Evolutionary conservation across 495 filamentous ascomycete genomes (phyloP), one percentile per base, ranked within the genome.

Genomic region (Pseudomonodictys pantanalensis): DNA sequence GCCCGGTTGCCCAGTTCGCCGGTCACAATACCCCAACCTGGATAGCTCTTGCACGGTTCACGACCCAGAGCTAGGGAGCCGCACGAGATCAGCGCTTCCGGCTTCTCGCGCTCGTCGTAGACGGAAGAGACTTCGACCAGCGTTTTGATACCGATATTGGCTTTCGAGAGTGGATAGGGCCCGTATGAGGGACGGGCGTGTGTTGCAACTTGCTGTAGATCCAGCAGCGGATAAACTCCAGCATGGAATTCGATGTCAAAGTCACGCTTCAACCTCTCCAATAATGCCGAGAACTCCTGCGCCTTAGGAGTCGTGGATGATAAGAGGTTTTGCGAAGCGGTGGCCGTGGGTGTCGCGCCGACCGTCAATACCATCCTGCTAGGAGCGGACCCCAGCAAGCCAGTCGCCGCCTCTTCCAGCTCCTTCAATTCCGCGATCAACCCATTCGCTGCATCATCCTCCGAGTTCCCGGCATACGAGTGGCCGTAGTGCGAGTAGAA

Each of bases 401-500:
- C 44, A 6, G 58, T 54, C 10, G 81, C 71, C 3, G 83, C 84
- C 3, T 75, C 70, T 54, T 76, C 69, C 18, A 89, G 75, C 17
- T 78, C 77, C 22, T 72, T 68, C 52, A 95, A 79, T 76, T 95
- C 91, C 9, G 66, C 71, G 3, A 70, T 72, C 10, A 95, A 69
- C 45, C 80, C 73, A 0, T 71, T 58, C 71, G 90, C 76, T 6
- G 88, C 85, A 44, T 81, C 77, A 5, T 70, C 66, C 8, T 79
- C 73, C 0, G 75, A 75, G 23, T 71, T 78, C 1, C 71, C 74
- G 18, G 65, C 68, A 70, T 96, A 95, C 28, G 83, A 88, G 53
- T 89, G 81, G 3, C 90, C 89, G 3, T 85, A 86, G 69, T 95
- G 90, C n/a, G 79, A 82, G 71, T 95, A 96, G 17, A 92, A 67